Evolutionary conservation across 1,284 basidiomycete species (phyloP).

Genomic region (Cutaneotrichosporon cyanovorans): DNA sequence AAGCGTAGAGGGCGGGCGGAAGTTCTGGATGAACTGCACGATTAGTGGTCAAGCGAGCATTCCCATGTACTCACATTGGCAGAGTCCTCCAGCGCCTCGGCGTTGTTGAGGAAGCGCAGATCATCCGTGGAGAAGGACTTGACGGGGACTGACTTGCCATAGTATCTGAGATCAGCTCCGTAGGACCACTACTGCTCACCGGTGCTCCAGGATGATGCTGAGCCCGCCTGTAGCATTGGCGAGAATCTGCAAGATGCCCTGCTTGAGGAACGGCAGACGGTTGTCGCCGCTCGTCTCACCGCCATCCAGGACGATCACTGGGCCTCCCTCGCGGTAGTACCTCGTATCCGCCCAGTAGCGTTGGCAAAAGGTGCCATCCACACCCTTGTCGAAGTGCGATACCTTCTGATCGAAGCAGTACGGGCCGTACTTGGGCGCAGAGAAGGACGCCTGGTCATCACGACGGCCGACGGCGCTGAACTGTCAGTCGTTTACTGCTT

Average conservation of each 20-base stretch:
- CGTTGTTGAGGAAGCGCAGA: slow-evolving; percentile 77
- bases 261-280: slow-evolving; percentile 44
- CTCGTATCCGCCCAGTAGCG: slow-evolving; percentile 81
- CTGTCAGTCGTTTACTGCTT: neutral
- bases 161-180: slow-evolving; percentile 15
- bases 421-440: slow-evolving; percentile 24
- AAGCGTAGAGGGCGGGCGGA: slow-evolving; percentile 57
- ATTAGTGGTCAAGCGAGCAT: slow-evolving; percentile 42
- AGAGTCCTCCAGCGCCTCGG: slow-evolving; percentile 83
- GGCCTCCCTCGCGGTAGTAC: slow-evolving; percentile 66
- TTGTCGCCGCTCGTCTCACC: slow-evolving; percentile 60
- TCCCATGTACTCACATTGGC: slow-evolving; percentile 47
- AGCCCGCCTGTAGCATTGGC: slow-evolving; percentile 70
- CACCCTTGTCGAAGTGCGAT: slow-evolving; percentile 55
- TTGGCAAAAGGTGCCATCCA: slow-evolving; percentile 49
- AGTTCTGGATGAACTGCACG: slow-evolving; percentile 63
- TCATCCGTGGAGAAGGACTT: slow-evolving; percentile 63
- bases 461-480: neutral
- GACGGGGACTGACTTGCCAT: slow-evolving; percentile 68
- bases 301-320: slow-evolving; percentile 72
- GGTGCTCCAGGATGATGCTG: slow-evolving; percentile 83
- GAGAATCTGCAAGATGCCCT: slow-evolving; percentile 76
- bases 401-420: slow-evolving; percentile 73
- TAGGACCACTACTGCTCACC: slow-evolving; percentile 48
- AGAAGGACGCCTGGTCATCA: slow-evolving; percentile 5